phyloP scores from a whole-genome alignment of 257 asterid genomes.

The Coffea eugenioides region DNA sequence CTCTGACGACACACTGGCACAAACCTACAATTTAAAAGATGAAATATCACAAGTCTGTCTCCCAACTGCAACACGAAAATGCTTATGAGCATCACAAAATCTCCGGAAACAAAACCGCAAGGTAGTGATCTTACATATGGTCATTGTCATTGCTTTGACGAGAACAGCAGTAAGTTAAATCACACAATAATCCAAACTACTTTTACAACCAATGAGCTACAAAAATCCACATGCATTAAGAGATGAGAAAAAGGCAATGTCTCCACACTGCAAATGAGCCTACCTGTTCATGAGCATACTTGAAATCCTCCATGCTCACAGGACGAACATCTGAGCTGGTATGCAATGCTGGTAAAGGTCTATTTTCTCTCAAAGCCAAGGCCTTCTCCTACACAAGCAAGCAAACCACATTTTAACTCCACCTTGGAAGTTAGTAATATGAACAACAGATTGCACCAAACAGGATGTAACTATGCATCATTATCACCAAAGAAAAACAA shows the following conservation, averaged over 20 bases:
- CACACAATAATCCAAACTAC: not conserved
- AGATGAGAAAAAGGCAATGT: not conserved
- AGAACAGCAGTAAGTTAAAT: not conserved
- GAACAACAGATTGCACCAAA: not conserved
- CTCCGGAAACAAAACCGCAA: not conserved
- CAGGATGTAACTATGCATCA: not conserved
- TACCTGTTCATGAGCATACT: slow-evolving; percentile 87
- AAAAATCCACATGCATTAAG: not conserved
- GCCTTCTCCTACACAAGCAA: slow-evolving; percentile 54
- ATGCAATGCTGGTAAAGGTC: slow-evolving; percentile 60
- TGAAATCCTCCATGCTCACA: slow-evolving; percentile 65
- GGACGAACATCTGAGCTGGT: slow-evolving; percentile 64
- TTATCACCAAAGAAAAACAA: not conserved
- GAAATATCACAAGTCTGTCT: not conserved
- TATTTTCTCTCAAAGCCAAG: slow-evolving; percentile 57
- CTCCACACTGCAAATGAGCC: not conserved
- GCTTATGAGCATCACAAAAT: not conserved
- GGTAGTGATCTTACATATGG: not conserved
- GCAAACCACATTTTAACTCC: not conserved
- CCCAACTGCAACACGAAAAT: not conserved
- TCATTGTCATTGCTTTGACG: not conserved
- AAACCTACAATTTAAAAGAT: slow-evolving; percentile 34
- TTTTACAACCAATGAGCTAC: not conserved
- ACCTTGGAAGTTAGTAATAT: not conserved
- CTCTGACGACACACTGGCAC: slow-evolving; percentile 60